Percentiles rank a stretch among this genome's conserved stretches.
Conservation (phyloP, 108 stramenopile species). For the Mediolabrus comicus region DNA sequence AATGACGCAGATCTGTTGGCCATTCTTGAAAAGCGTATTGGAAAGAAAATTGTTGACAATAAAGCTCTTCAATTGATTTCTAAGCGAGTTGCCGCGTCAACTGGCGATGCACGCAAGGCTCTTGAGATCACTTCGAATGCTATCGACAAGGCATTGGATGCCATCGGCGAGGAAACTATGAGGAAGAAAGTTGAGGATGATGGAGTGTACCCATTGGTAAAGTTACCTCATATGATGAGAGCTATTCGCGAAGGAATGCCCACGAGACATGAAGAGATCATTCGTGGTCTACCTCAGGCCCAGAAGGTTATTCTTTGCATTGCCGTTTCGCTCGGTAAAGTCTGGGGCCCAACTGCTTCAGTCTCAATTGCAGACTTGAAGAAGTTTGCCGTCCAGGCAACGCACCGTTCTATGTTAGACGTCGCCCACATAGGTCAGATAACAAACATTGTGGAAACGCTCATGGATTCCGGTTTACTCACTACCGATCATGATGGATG, state of each 20-base stretch:
- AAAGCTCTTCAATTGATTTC: conserved; percentile 61
- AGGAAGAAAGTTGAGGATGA: conserved; percentile 5
- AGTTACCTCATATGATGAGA: conserved; percentile 58
- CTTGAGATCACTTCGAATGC: conserved; percentile 55
- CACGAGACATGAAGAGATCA: conserved; percentile 38
- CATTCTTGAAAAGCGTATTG: conserved; percentile 60
- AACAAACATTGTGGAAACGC: conserved; percentile 34
- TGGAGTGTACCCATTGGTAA: conserved; percentile 46
- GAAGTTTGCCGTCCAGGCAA: conserved; percentile 27
- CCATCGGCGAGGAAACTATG: conserved; percentile 4
- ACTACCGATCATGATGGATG: conserved; percentile 2
- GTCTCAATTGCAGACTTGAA: conserved; percentile 36
- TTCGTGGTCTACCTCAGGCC: conserved; percentile 46
- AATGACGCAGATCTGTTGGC: conserved; percentile 44
- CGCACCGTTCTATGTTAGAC: conserved; percentile 13
- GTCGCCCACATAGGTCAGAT: conserved; percentile 35
- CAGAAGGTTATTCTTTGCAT: conserved; percentile 65
- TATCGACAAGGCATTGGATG: conserved; percentile 20
- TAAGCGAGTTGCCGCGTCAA: conserved; percentile 49
- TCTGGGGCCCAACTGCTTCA: conserved; percentile 23
- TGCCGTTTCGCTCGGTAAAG: conserved; percentile 30
- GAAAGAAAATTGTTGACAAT: conserved; percentile 49
- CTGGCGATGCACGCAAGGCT: conserved; percentile 69
- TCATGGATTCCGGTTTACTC: conserved; percentile 50
- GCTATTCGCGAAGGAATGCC: conserved; percentile 42